Evolutionary conservation across 345 rosid species (phyloP).

Genomic region (Erodium maritimum): DNA sequence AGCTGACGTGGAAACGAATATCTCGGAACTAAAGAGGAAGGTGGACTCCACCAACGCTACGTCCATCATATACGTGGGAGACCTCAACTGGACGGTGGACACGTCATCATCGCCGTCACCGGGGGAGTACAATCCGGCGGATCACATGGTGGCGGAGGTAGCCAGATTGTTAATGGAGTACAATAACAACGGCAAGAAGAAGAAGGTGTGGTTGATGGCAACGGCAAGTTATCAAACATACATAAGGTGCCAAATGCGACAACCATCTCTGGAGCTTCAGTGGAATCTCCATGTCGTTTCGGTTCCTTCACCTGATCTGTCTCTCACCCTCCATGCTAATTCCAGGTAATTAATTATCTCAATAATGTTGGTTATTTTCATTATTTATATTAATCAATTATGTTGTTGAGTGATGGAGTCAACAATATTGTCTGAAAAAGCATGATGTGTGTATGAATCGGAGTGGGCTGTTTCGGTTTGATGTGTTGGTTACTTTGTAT

Average conservation of each 20-base stretch:
- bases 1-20: slow-evolving; percentile 46
- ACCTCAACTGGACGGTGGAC: slow-evolving; percentile 60
- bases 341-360: slow-evolving; percentile 54
- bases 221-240: slow-evolving; percentile 75
- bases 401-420: neutral
- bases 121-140: slow-evolving; percentile 35
- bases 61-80: slow-evolving; percentile 68
- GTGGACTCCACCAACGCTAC: slow-evolving; percentile 32
- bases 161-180: slow-evolving; percentile 42
- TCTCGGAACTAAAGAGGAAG: slow-evolving; percentile 45
- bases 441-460: neutral
- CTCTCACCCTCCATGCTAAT: slow-evolving; percentile 51
- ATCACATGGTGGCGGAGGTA: slow-evolving; percentile 57
- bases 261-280: slow-evolving; percentile 66
- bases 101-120: no score
- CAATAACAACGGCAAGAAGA: slow-evolving; percentile 12
- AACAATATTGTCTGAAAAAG: neutral
- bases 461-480: neutral
- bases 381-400: neutral
- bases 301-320: slow-evolving; percentile 71
- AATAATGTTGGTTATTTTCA: no score
- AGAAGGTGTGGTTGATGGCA: slow-evolving; percentile 59
- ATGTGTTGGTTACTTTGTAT: no score
- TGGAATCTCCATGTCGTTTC: slow-evolving; percentile 84
- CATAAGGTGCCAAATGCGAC: slow-evolving; percentile 70